Percentiles rank a stretch among this genome's conserved stretches.
phyloP scores from a whole-genome alignment of 225 moss, liverwort and hornwort species.

The Marchantia paleacea region DNA sequence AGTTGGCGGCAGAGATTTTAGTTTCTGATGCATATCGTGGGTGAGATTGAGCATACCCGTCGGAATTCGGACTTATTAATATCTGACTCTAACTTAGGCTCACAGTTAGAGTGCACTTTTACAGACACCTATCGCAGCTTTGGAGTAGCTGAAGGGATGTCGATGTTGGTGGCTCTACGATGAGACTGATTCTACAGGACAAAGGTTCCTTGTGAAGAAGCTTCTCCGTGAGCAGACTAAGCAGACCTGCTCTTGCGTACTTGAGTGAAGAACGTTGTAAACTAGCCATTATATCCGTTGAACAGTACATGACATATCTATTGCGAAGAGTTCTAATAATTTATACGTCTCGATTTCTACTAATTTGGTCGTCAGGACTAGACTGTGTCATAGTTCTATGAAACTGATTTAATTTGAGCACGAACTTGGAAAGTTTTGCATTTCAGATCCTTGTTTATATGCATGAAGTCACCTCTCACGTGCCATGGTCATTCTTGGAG shows the following conservation, averaged over 20 bases:
- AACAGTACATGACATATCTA: neutral
- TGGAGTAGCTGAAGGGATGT: constrained; percentile 1
- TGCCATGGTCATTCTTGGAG: neutral
- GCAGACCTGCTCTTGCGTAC: neutral
- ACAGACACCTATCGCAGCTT: neutral
- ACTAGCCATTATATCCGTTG: no score
- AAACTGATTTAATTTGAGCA: no score
- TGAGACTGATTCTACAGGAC: neutral
- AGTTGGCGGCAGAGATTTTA: neutral
- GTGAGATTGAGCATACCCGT: neutral
- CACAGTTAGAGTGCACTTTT: neutral
- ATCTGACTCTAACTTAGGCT: neutral
- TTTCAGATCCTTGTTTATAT: no score
- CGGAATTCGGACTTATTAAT: no score
- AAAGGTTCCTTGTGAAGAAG: neutral
- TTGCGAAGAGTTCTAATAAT: neutral
- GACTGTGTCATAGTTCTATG: neutral
- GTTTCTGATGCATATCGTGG: neutral
- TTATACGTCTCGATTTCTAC: neutral
- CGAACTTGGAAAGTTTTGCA: no score
- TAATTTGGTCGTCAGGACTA: neutral
- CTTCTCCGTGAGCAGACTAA: neutral
- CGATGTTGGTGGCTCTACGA: neutral
- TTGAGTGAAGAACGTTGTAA: neutral
- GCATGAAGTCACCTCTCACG: neutral